These are phyloP conservation scores for Pulicaria dysenterica DNA, from an alignment of 129 eudicot species.

Conservation along the genomic window DNA sequence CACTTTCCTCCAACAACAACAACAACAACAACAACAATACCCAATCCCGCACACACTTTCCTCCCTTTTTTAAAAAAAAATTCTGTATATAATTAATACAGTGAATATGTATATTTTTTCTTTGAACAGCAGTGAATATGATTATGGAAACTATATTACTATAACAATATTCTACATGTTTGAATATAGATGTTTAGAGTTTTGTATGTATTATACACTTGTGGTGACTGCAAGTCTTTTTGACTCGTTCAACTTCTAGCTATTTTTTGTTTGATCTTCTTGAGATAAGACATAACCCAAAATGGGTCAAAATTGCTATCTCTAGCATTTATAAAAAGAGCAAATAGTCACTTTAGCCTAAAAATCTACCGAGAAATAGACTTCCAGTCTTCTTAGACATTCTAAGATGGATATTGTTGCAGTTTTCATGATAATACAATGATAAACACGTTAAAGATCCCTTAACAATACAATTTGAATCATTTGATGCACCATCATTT, in stretches of 20 bases:
- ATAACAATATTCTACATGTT: not conserved
- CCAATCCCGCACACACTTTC: no score
- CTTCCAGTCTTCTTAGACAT: slow-evolving; percentile 8
- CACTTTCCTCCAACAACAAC: no score
- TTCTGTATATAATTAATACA: not conserved
- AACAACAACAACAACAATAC: no score
- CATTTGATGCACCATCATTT: slow-evolving; percentile 14
- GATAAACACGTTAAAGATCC: not conserved
- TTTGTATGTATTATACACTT: not conserved
- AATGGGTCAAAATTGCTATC: not conserved
- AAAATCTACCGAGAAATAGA: not conserved
- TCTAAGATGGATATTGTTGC: not conserved
- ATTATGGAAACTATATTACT: not conserved
- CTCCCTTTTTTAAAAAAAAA: no score
- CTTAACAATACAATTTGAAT: slow-evolving; percentile 2
- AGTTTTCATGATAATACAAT: not conserved
- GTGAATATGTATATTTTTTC: no score
- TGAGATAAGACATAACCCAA: not conserved
- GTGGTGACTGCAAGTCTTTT: not conserved
- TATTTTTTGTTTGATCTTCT: not conserved
- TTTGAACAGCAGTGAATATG: not conserved
- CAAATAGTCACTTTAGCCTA: not conserved
- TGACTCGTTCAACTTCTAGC: not conserved
- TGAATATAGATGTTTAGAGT: not conserved
- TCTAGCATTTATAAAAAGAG: not conserved